A percentile compares a stretch with the other conserved stretches of the same genome.
Conservation (phyloP, 352 stramenopile species). For the Phytophthora lateralis region DNA sequence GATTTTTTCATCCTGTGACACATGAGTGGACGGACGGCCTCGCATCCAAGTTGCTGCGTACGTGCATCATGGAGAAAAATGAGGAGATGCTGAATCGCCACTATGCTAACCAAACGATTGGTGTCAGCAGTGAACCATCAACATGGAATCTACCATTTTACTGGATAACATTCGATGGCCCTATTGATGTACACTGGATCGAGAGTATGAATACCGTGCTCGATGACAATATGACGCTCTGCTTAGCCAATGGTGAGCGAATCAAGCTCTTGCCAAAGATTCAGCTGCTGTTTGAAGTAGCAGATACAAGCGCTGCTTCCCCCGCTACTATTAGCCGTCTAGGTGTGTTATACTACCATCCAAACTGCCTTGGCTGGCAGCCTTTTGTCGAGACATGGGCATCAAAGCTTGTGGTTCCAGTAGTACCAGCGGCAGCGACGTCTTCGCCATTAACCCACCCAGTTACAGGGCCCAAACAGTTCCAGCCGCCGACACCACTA, state of each 20-base stretch:
- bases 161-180: slow-evolving; percentile 88
- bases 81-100: slow-evolving; percentile 45
- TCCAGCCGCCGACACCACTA: slow-evolving; percentile 22
- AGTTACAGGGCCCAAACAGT: slow-evolving; percentile 2
- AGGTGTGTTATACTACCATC: slow-evolving; percentile 91
- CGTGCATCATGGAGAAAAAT: slow-evolving; percentile 77
- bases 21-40: slow-evolving; percentile 87
- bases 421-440: background rate
- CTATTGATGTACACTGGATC: slow-evolving; percentile 86
- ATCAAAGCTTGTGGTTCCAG: slow-evolving; percentile 41
- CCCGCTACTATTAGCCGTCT: slow-evolving; percentile 93
- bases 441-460: slow-evolving; percentile 1
- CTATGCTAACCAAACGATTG: slow-evolving; percentile 22
- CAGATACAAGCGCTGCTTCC: slow-evolving; percentile 89
- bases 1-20: slow-evolving; percentile 84
- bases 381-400: slow-evolving; percentile 70
- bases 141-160: slow-evolving; percentile 49
- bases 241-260: slow-evolving; percentile 87
- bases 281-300: slow-evolving; percentile 93
- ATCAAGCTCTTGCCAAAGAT: slow-evolving; percentile 88
- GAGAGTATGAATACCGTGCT: slow-evolving; percentile 91
- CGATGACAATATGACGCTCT: slow-evolving; percentile 92
- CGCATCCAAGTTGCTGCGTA: slow-evolving; percentile 69
- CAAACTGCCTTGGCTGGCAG: slow-evolving; percentile 63
- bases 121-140: slow-evolving; percentile 26